These are phyloP conservation scores for Draba incana DNA, from an alignment of 345 rosid genomes.

Conservation along the genomic window DNA sequence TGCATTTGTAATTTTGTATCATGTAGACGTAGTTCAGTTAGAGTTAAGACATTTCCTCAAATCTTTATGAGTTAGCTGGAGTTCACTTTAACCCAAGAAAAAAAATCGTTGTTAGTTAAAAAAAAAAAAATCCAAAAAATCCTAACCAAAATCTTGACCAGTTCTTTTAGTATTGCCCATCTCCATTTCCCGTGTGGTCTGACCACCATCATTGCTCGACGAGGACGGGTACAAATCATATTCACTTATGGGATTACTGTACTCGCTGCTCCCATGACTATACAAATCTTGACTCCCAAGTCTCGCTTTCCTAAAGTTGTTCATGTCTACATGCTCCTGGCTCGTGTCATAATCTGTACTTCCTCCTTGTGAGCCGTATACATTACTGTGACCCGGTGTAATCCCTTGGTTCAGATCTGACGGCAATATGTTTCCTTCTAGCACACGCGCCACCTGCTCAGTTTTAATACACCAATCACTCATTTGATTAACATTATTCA, in stretches of 20 bases:
- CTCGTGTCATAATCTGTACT: constrained; percentile 69
- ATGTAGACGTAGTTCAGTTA: constrained; percentile 7
- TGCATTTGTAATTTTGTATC: background rate
- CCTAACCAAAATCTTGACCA: constrained; percentile 43
- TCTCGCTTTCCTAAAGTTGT: constrained; percentile 61
- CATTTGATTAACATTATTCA: constrained; percentile 7
- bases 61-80: no score
- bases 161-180: constrained; percentile 50
- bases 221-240: constrained; percentile 59
- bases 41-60: background rate
- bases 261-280: constrained; percentile 53
- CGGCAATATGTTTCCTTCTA: constrained; percentile 70
- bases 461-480: background rate
- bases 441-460: constrained; percentile 66
- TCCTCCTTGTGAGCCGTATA: constrained; percentile 60
- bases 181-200: constrained; percentile 63
- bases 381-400: constrained; percentile 67
- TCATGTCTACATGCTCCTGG: constrained; percentile 70
- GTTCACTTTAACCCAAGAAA: no score
- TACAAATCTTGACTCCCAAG: constrained; percentile 61
- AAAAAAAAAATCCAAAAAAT: no score
- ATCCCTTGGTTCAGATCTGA: constrained; percentile 74
- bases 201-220: constrained; percentile 60
- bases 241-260: constrained; percentile 65
- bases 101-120: no score